phyloP scores from a whole-genome alignment of 2,329 filamentous ascomycete genomes.

The Cordyceps militaris region DNA sequence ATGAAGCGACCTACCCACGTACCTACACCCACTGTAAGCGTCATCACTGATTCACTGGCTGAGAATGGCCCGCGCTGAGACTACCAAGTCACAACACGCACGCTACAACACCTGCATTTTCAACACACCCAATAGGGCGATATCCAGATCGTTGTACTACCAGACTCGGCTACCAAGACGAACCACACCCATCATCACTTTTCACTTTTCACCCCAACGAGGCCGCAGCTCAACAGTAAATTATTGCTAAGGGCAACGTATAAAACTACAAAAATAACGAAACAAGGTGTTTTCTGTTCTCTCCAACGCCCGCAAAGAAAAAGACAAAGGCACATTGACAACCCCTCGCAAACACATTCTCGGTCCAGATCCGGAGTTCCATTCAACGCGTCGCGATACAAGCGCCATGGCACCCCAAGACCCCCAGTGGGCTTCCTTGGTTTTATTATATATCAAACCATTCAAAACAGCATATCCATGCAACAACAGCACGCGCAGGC shows the following conservation, averaged over 20 bases:
- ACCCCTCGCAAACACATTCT: not conserved
- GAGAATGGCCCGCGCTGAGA: not conserved
- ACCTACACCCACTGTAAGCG: not conserved
- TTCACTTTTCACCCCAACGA: not conserved
- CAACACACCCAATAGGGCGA: too few relatives aligned
- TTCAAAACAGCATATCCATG: slow-evolving; percentile 49
- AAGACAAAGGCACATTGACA: not conserved
- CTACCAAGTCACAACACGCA: too few relatives aligned
- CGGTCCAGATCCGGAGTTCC: not conserved
- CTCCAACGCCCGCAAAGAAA: not conserved
- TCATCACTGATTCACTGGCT: not conserved
- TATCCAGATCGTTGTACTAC: too few relatives aligned
- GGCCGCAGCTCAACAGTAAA: not conserved
- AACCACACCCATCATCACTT: too few relatives aligned
- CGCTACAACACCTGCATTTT: too few relatives aligned
- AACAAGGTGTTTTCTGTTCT: not conserved
- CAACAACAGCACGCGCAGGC: slow-evolving; percentile 53
- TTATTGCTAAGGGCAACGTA: not conserved
- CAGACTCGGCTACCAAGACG: too few relatives aligned
- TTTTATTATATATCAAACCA: not conserved
- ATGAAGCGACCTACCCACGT: not conserved
- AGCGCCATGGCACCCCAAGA: not conserved
- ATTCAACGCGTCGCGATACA: not conserved
- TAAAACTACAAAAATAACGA: not conserved
- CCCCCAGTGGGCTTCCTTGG: not conserved